phyloP scores from a whole-genome alignment of 768 basidiomycete genomes.

The Leccinum variicolor region DNA sequence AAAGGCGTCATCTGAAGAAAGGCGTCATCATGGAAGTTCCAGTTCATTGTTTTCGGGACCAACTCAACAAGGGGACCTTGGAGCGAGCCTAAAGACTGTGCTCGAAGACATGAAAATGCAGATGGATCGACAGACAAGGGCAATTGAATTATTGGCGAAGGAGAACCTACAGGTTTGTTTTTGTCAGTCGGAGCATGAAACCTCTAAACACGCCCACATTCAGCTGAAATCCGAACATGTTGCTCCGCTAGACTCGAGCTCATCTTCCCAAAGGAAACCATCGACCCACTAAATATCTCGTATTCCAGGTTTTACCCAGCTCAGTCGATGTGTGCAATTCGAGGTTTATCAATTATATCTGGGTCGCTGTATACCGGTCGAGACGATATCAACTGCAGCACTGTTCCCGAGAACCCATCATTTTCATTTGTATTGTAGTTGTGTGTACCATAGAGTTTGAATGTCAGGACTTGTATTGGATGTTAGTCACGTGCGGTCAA shows the following conservation, averaged over 20 bases:
- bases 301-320: not conserved
- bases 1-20: slow-evolving; percentile 11
- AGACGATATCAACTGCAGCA: not conserved
- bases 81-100: slow-evolving; percentile 30
- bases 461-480: not conserved
- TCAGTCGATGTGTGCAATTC: not conserved
- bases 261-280: slow-evolving; percentile 17
- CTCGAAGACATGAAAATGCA: slow-evolving; percentile 46
- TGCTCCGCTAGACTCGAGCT: slow-evolving; percentile 9
- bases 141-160: slow-evolving; percentile 39
- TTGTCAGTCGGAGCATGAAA: not conserved
- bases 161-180: slow-evolving; percentile 46
- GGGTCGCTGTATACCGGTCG: not conserved
- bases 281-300: slow-evolving; percentile 2
- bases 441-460: not conserved
- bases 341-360: not conserved
- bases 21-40: slow-evolving; percentile 9
- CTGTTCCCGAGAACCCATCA: not conserved
- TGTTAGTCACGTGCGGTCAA: slow-evolving; percentile 28
- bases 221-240: slow-evolving; percentile 20
- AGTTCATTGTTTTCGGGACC: slow-evolving; percentile 12
- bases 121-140: slow-evolving; percentile 46
- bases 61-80: slow-evolving; percentile 18
- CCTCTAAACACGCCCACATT: slow-evolving; percentile 4
- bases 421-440: slow-evolving; percentile 9